Evolutionary conservation across 495 filamentous ascomycete genomes (phyloP).

Genomic region (Penicillium bialowiezense): DNA sequence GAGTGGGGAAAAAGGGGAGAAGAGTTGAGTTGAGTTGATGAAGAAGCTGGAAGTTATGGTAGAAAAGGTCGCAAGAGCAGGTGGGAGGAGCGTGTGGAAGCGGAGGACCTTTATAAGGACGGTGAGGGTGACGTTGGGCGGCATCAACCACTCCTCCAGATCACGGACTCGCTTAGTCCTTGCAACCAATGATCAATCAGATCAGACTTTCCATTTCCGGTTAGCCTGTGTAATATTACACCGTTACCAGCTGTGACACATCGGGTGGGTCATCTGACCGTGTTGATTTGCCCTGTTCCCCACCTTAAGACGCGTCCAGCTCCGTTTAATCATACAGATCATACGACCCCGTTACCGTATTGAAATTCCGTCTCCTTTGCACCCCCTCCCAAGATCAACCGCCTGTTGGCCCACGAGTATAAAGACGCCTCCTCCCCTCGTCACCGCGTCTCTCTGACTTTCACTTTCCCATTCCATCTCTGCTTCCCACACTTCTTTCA

Average conservation of each 20-base stretch:
- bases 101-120: slow-evolving; percentile 47
- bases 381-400: slow-evolving; percentile 43
- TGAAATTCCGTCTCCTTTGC: slow-evolving; percentile 49
- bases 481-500: slow-evolving; percentile 19
- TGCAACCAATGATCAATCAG: slow-evolving; percentile 31
- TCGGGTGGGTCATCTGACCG: slow-evolving; percentile 1
- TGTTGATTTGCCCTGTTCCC: slow-evolving; percentile 15
- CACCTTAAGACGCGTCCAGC: slow-evolving; percentile 24
- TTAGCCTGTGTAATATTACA: slow-evolving; percentile 28
- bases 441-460: slow-evolving; percentile 44
- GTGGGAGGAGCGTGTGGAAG: slow-evolving; percentile 32
- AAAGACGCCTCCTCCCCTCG: slow-evolving; percentile 49
- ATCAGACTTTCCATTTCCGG: slow-evolving; percentile 28
- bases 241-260: slow-evolving; percentile 6
- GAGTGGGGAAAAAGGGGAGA: slow-evolving; percentile 19
- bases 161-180: slow-evolving; percentile 51
- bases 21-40: slow-evolving; percentile 10
- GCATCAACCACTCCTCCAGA: slow-evolving; percentile 39
- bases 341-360: slow-evolving; percentile 44
- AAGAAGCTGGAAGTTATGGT: slow-evolving; percentile 22
- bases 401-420: slow-evolving; percentile 44
- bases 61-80: slow-evolving; percentile 21
- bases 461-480: slow-evolving; percentile 35
- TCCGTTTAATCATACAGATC: slow-evolving; percentile 50
- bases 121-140: slow-evolving; percentile 39